Percentiles rank a stretch among this genome's conserved stretches.
These are phyloP conservation scores for Cantharellus cinnabarinus DNA, from an alignment of 768 basidiomycete species.

Conservation along the genomic window DNA sequence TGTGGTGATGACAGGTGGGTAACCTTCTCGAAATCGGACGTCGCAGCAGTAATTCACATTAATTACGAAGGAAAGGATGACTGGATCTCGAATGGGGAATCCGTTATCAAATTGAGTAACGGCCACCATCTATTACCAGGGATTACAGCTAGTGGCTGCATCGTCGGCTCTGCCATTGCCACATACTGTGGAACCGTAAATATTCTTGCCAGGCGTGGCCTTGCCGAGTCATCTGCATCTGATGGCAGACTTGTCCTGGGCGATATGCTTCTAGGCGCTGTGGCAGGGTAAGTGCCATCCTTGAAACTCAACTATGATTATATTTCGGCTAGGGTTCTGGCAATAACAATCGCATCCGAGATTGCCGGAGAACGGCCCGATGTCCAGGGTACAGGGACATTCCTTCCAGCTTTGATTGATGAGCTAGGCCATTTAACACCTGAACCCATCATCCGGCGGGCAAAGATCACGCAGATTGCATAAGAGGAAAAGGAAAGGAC, in stretches of 20 bases:
- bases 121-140: constrained; percentile 51
- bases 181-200: constrained; percentile 59
- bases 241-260: constrained; percentile 39
- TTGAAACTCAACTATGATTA: background rate
- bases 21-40: background rate
- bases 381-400: constrained; percentile 43
- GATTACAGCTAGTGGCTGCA: constrained; percentile 84
- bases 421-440: constrained; percentile 25
- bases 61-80: constrained; percentile 20
- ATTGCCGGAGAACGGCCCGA: constrained; percentile 28
- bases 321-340: constrained; percentile 25
- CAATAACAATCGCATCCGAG: constrained; percentile 42
- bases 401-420: constrained; percentile 44
- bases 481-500: background rate
- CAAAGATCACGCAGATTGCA: constrained; percentile 11
- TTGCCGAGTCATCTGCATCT: too few relatives aligned
- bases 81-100: constrained; percentile 64
- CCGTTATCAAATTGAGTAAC: constrained; percentile 49
- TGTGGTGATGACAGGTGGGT: constrained; percentile 57
- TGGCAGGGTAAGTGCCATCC: constrained; percentile 38
- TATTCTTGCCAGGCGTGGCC: constrained; percentile 17
- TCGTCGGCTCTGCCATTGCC: constrained; percentile 57
- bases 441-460: constrained; percentile 13
- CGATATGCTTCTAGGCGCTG: constrained; percentile 54
- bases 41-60: background rate